Base-by-base conservation (phyloP, 106 monocot genomes). In the Chionographis japonica region DNA sequence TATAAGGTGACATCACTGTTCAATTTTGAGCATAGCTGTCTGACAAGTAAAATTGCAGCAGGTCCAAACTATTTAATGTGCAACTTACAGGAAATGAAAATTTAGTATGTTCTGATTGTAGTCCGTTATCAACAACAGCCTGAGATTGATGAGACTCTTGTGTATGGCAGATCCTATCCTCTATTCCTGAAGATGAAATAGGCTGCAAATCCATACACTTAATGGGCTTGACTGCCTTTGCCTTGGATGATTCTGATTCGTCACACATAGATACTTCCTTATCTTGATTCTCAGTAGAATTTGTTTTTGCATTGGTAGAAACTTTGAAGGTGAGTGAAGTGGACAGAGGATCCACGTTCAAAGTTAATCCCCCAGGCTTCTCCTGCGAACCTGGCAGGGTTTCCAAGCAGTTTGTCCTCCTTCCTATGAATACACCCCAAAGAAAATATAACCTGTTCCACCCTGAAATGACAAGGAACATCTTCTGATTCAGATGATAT, bases 401-500 rank as follows among this genome's bases (percentile, higher is more conserved):
- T 49, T 68, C 77, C 12, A 68, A 50, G 50, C 14, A 53, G 40
- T 68, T 72, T 37, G 16, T 52, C 17, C 57, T 81, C 40, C 68
- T 84, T 43, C 51, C 79, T 76, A 61, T 79, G 50, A 95, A 91
- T 3, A 86, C 63, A 40, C 95, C 88, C 95, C 95, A 95, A n/a
- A 95, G 86, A 60, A 81, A 95, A 68, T 81, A 79, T 54, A 95
- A 67, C 35, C 72, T 76, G 58, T 86, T 86, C 85, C 85, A 86
- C 8, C 81, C 85, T 81, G 78, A 81, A 39, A 27, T 27, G 27
- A 27, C 27, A 27, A 27, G 27, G 27, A 27, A 27, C 27, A 27
- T 27, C 27, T 27, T 27, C 27, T 27, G 27, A 27, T 27, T 27
- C 27, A 27, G 27, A 27, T 27, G 27, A 27, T 27, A 27, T 27